Conservation (phyloP, 2,329 filamentous ascomycete genomes). For the Boeremia lycopersici region DNA sequence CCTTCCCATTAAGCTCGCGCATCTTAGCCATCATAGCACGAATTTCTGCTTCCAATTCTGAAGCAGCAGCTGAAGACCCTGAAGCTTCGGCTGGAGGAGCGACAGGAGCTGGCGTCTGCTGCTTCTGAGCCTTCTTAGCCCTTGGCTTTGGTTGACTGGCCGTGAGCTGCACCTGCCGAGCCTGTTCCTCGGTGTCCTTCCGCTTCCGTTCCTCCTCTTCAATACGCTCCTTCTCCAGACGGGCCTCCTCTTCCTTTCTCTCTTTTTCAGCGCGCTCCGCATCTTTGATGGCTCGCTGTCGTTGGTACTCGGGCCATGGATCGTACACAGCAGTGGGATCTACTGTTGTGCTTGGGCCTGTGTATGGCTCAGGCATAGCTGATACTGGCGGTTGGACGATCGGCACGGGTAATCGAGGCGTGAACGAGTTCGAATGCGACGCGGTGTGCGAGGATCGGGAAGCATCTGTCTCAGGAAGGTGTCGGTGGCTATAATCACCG, state of each 20-base stretch:
- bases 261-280: constrained; percentile 45
- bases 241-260: constrained; percentile 30
- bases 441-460: constrained; percentile 21
- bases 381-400: constrained; percentile 20
- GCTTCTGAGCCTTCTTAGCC: constrained; percentile 30
- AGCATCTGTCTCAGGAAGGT: constrained; percentile 30
- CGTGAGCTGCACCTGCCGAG: constrained; percentile 14
- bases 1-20: constrained; percentile 61
- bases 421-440: constrained; percentile 27
- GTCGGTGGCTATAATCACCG: constrained; percentile 27
- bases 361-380: constrained; percentile 31
- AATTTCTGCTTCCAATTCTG: constrained; percentile 57
- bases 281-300: constrained; percentile 48
- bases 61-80: constrained; percentile 1
- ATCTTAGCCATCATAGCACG: constrained; percentile 63
- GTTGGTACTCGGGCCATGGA: constrained; percentile 57
- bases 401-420: constrained; percentile 17
- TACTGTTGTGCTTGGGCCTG: constrained; percentile 50
- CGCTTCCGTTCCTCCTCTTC: constrained; percentile 30
- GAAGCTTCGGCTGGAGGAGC: constrained; percentile 8
- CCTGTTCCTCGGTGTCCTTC: constrained; percentile 28
- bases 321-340: constrained; percentile 62
- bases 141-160: constrained; percentile 27
- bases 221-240: constrained; percentile 37
- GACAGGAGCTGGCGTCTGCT: constrained; percentile 18